Evolutionary conservation across 805 yeast genomes (phyloP).

Genomic region (Vanderwaltozyma yarrowii): DNA sequence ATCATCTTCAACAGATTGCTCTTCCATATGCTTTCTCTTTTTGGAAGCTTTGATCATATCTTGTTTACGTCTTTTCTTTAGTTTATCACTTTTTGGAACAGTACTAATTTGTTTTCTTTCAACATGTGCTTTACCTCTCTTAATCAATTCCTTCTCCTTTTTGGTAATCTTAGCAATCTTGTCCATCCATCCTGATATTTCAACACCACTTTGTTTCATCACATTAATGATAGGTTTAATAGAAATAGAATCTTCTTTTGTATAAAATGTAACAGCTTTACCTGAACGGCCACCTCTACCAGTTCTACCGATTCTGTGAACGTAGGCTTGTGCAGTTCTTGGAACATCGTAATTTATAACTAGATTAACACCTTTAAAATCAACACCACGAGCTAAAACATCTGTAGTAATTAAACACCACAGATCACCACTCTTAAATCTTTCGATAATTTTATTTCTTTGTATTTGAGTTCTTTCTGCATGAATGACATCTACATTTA

Average conservation of each 20-base stretch:
- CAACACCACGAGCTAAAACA: conserved; percentile 93
- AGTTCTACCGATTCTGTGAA: conserved; percentile 97
- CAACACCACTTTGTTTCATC: conserved; percentile 84
- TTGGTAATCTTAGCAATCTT: conserved; percentile 54
- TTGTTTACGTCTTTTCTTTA: conserved; percentile 49
- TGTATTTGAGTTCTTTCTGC: conserved; percentile 88
- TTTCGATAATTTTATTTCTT: conserved; percentile 72
- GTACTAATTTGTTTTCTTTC: conserved; percentile 75
- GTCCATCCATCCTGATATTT: conserved; percentile 73
- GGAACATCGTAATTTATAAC: conserved; percentile 98
- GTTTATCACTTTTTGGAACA: conserved; percentile 58
- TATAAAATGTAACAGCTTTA: conserved; percentile 82
- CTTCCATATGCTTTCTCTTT: conserved; percentile 35
- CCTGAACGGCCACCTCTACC: conserved; percentile 92
- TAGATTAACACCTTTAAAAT: conserved; percentile 88
- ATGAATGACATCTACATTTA: conserved; percentile 92
- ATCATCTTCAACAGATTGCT: not conserved
- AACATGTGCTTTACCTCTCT: conserved; percentile 36
- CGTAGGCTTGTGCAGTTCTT: conserved; percentile 84
- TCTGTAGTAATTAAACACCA: conserved; percentile 98
- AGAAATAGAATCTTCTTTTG: conserved; percentile 73
- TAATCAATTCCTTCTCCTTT: conserved; percentile 51
- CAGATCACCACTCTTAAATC: conserved; percentile 79
- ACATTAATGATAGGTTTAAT: conserved; percentile 84
- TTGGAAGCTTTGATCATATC: conserved; percentile 75